Evolutionary conservation across 2,329 filamentous ascomycete genomes (phyloP), one percentile per base, ranked within the genome.

Genomic region (Meredithiella fracta): DNA sequence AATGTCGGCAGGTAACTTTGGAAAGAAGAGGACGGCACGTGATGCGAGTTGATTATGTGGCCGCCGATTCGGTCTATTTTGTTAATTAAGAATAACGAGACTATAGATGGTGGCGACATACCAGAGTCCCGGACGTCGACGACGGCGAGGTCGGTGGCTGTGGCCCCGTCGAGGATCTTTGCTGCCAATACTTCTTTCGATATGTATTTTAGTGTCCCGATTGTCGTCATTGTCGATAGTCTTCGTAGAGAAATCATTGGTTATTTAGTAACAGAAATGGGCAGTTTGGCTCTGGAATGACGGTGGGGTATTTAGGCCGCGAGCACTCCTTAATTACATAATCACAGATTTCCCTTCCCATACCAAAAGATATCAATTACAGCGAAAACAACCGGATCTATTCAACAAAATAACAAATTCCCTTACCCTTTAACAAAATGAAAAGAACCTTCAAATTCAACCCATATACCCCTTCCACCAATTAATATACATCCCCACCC

Each of bases 61-160:
- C 91, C 91, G 62, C 91, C 91, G 51, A 96, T 76, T 69, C 92
- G 82, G 69, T 97, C 91, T 88, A 61, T 25, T n/a, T 20, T 23
- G 5, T 20, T 23, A 38, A 47, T 23, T 8, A 31, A 34, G 5
- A 42, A 37, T 22, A n/a, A n/a, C 25, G 51, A 58, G 23, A 47
- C 3, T 25, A 17, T 49, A n/a, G 29, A 29, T 25, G 9, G 40
- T 20, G 44, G 15, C 34, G 31, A 64, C 70, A 55, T 68, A 85
- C 83, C 84, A 61, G 82, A 81, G 67, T 96, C 92, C 58, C 92
- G 82, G 6, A 97, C 92, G 67, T 97, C 92, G 58, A 97, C 77
- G 38, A 97, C 74, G 8, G 86, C 86, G 57, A 89, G 67, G 58
- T 71, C 66, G 53, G 64, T 62, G 52, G 71, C 64, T 51, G 67